These are phyloP conservation scores for Exophiala xenobiotica DNA, from an alignment of 2,329 filamentous ascomycete species.

Conservation along the genomic window DNA sequence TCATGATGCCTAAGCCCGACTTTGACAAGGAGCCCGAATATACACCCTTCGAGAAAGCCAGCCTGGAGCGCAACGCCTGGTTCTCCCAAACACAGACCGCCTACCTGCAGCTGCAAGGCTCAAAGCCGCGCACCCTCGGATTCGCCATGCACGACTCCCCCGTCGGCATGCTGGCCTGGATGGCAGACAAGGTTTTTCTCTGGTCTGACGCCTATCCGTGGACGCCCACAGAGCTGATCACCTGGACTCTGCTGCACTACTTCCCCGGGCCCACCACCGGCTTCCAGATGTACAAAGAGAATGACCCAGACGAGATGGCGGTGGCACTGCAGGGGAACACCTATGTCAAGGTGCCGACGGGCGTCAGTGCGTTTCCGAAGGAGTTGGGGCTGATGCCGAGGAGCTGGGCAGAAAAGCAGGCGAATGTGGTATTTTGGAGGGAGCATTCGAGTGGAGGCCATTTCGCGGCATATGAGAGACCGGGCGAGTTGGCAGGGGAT, in stretches of 20 bases:
- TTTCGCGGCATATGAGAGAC: too few species aligned
- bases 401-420: conserved; percentile 28
- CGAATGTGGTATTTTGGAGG: too few species aligned
- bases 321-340: conserved; percentile 11
- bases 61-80: conserved; percentile 56
- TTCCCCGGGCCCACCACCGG: conserved; percentile 6
- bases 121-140: conserved; percentile 69
- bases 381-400: conserved; percentile 27
- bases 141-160: conserved; percentile 69
- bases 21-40: neutral
- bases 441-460: too few species aligned
- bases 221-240: conserved; percentile 72
- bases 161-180: conserved; percentile 70
- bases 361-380: conserved; percentile 30
- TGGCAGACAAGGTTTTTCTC: conserved; percentile 75
- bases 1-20: neutral
- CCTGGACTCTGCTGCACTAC: conserved; percentile 52
- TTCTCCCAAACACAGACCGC: conserved; percentile 53
- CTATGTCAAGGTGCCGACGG: conserved; percentile 23
- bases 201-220: conserved; percentile 72
- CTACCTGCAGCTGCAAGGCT: conserved; percentile 51
- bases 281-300: conserved; percentile 1
- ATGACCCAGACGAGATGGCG: neutral
- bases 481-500: too few species aligned
- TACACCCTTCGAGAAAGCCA: conserved; percentile 49